Base-by-base conservation (phyloP, 345 rosid genomes). In the Crucihimalaya himalaica region DNA sequence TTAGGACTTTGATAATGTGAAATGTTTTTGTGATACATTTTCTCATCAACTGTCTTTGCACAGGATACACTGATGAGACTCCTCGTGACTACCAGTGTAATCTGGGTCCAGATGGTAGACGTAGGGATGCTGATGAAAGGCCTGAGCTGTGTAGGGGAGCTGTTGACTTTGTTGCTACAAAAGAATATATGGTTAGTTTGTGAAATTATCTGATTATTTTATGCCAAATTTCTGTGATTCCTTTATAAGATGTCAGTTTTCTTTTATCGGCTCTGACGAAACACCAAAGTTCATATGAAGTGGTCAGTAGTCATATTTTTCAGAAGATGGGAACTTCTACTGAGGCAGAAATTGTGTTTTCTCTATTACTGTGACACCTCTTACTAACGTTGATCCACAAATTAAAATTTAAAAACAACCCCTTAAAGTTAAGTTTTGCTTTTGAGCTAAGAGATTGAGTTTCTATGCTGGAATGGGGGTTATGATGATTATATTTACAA, bases 101-200 rank as follows among this genome's bases (percentile, higher is more conserved):
- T 83, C 86, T 90, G 48, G 97, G 93, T 76, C 96, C 96, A 35
- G 92, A 93, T 85, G 97, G 97, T 74, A 82, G 90, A 78, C 93
- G 93, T 87, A 32, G 97, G 74, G 98, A 93, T 86, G 96, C 94
- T 43, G 89, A 93, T 83, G 93, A 93, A 59, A 93, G 98, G 83
- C 96, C 96, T 57, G 98, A 93, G 83, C 86, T 93, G 63, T 93
- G 96, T 79, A 84, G 88, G 79, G 98, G 98, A 79, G 83, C 96
- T 11, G 97, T 93, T 74, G 97, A 93, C 80, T 92, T 95, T 85
- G 90, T 87, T 77, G 97, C 97, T 39, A 72, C 97, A 15, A 87
- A 87, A 82, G 99, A 95, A 80, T 95, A 88, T 75, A 89, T 86
- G 99, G 99, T 86, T 84, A 83, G 96, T 88, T 73, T 85, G 52